Evolutionary conservation across 1,284 basidiomycete species (phyloP), one percentile per base, ranked within the genome.

Genomic region (Thecaphora thlaspeos): DNA sequence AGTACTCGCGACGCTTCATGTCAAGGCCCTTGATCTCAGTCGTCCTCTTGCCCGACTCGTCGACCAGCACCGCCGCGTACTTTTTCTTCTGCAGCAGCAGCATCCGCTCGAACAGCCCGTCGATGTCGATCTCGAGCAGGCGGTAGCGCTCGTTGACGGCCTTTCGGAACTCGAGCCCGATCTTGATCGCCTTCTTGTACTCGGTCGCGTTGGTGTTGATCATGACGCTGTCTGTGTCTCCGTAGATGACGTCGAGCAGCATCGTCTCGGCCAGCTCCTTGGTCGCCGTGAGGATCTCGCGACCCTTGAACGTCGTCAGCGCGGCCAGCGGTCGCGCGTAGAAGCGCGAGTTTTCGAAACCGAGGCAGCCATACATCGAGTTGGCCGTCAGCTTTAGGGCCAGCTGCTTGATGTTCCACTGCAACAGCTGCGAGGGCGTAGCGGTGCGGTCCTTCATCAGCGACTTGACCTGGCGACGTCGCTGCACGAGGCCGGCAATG

Each of bases 351-450:
- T 93, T 90, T 75, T 94, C 91, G 78, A 97, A 98, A 48, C 95
- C 95, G 26, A 99, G 87, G 83, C 95, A 99, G 21, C 95, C 95
- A 79, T 98, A 99, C 94, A 99, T 99, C 82, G 90, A 94, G 82
- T 99, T 98, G 55, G 95, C 95, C 1, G 94, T 99, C 46, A 98
- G 86, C 81, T 98, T 98, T 54, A 98, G 83, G 5, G 95, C 95
- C 77, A 90, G 87, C 76, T 99, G 95, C 78, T 93, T 94, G 81
- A 98, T 96, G 74, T 98, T 68, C 74, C 91, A 92, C 85, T 96
- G 92, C 50, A 90, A 82, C 41, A 90, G 81, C 74, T 93, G 89
- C 0, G 89, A 87, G 1, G 84, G 84, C 0, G 88, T 83, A 7
- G 86, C 85, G 9, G 83, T 83, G 71, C 87, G 87, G 75, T 93